phyloP scores from a whole-genome alignment of 1,284 basidiomycete species.

The Anthracocystis setariae region DNA sequence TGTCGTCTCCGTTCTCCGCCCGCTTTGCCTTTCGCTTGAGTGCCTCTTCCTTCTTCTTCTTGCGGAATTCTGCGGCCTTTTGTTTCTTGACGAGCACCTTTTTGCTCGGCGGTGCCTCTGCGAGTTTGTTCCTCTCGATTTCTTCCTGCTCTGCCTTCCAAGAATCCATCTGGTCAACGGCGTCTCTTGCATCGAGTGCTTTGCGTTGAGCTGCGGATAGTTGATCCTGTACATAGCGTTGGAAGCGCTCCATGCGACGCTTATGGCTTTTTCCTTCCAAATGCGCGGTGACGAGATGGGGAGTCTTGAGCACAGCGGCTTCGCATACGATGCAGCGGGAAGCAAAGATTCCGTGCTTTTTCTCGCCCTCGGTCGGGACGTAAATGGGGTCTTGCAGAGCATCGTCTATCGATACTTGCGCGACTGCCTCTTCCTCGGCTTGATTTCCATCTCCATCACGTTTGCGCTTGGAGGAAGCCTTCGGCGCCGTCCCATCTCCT shows the following conservation, averaged over 20 bases:
- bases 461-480: slow-evolving; percentile 31
- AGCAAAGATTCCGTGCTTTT: slow-evolving; percentile 39
- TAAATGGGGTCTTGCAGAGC: slow-evolving; percentile 45
- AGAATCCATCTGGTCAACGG: slow-evolving; percentile 40
- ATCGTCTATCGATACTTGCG: slow-evolving; percentile 37
- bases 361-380: slow-evolving; percentile 39
- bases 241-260: slow-evolving; percentile 40
- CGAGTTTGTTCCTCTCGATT: slow-evolving; percentile 18
- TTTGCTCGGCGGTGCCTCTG: slow-evolving; percentile 28
- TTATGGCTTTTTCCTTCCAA: slow-evolving; percentile 37
- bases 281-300: slow-evolving; percentile 29
- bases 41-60: slow-evolving; percentile 30
- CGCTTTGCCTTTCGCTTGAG: slow-evolving; percentile 23
- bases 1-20: not conserved
- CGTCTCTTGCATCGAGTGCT: slow-evolving; percentile 35
- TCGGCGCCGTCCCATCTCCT: not conserved
- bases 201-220: slow-evolving; percentile 24
- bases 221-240: slow-evolving; percentile 24
- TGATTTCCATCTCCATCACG: slow-evolving; percentile 19
- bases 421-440: slow-evolving; percentile 14
- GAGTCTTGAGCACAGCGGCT: slow-evolving; percentile 35
- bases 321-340: slow-evolving; percentile 44
- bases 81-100: slow-evolving; percentile 25
- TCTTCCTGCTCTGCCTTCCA: slow-evolving; percentile 30
- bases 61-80: slow-evolving; percentile 28